Conservation (phyloP, 495 filamentous ascomycete genomes). For the Xylaria palmicola region DNA sequence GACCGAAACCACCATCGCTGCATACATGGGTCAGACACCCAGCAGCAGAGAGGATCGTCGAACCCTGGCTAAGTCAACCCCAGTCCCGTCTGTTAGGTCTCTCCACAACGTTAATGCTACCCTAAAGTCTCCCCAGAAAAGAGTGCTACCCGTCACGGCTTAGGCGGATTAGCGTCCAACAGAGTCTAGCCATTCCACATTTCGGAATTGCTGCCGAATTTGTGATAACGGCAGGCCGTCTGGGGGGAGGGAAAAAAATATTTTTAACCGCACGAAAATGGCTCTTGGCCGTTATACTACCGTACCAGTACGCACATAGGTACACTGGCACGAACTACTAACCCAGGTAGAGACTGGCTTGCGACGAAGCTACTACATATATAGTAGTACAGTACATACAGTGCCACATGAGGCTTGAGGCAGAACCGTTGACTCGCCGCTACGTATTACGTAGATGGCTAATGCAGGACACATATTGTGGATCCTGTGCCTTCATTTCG, state of each 20-base stretch:
- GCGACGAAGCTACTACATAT: too few species aligned
- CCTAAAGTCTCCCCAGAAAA: conserved; percentile 26
- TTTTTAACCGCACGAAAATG: neutral
- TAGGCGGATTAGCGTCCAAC: neutral
- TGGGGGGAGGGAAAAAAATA: too few species aligned
- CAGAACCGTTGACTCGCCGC: too few species aligned
- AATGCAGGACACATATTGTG: conserved; percentile 7
- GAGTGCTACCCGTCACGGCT: conserved; percentile 31
- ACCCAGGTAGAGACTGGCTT: too few species aligned
- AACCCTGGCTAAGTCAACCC: conserved; percentile 7
- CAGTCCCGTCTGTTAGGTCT: conserved; percentile 9
- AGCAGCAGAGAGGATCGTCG: conserved; percentile 15
- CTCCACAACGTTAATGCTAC: conserved; percentile 13
- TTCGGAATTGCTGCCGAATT: conserved; percentile 7
- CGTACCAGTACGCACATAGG: neutral
- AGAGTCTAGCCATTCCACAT: neutral
- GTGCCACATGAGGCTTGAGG: too few species aligned
- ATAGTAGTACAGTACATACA: too few species aligned
- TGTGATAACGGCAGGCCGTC: neutral
- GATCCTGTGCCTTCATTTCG: conserved; percentile 12
- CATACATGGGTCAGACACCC: conserved; percentile 26
- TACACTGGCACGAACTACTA: neutral
- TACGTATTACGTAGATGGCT: too few species aligned
- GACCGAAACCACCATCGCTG: conserved; percentile 24
- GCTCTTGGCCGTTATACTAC: neutral